phyloP scores from a whole-genome alignment of 1,284 basidiomycete species.

The Heimioporus punctisporus region DNA sequence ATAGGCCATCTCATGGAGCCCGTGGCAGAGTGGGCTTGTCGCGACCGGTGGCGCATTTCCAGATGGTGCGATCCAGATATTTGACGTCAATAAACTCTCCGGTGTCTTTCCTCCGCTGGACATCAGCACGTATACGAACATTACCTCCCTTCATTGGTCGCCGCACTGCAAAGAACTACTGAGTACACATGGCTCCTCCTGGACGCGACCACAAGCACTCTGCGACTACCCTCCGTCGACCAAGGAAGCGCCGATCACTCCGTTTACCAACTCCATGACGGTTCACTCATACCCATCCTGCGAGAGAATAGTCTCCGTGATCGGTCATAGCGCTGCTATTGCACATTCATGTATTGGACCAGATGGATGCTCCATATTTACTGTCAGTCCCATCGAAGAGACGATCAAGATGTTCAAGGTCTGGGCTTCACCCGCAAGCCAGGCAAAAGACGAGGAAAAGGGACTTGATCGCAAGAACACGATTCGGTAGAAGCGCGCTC shows the following conservation, averaged over 20 bases:
- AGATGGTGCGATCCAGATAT: slow-evolving; percentile 82
- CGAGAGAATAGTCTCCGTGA: slow-evolving; percentile 34
- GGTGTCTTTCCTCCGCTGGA: slow-evolving; percentile 30
- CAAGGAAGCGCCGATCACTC: slow-evolving; percentile 24
- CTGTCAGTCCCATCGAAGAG: slow-evolving; percentile 41
- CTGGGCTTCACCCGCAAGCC: slow-evolving; percentile 26
- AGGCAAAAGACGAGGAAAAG: slow-evolving; percentile 17
- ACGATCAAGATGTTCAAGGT: slow-evolving; percentile 40
- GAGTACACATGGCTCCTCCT: slow-evolving; percentile 77
- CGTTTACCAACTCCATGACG: slow-evolving; percentile 47
- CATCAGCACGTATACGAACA: slow-evolving; percentile 57
- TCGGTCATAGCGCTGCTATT: slow-evolving; percentile 31
- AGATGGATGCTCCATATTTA: slow-evolving; percentile 42
- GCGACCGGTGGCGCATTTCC: slow-evolving; percentile 81
- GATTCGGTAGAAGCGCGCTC: slow-evolving; percentile 24
- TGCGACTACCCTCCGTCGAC: slow-evolving; percentile 15
- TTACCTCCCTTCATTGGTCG: slow-evolving; percentile 86
- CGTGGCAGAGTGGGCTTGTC: slow-evolving; percentile 85
- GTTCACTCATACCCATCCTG: slow-evolving; percentile 59
- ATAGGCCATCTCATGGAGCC: slow-evolving; percentile 91
- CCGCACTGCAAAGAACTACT: slow-evolving; percentile 87
- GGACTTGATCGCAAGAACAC: slow-evolving; percentile 26
- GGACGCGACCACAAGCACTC: slow-evolving; percentile 25
- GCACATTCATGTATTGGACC: slow-evolving; percentile 37
- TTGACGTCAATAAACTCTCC: slow-evolving; percentile 57